These are phyloP conservation scores for Cerioporus squamosus DNA, from an alignment of 1,284 basidiomycete species.

Conservation along the genomic window DNA sequence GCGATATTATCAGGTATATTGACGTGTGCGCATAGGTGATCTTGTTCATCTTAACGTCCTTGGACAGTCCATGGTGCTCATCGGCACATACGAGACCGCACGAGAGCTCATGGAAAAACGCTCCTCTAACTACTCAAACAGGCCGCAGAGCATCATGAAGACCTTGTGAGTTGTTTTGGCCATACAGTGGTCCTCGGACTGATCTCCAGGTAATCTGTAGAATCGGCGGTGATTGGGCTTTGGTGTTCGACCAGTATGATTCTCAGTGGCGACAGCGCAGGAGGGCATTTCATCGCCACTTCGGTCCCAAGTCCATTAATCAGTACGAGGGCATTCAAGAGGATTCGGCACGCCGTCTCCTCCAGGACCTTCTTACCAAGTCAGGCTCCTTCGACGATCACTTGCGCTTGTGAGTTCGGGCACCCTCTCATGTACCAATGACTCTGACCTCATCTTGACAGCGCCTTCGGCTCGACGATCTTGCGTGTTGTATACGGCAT, in stretches of 20 bases:
- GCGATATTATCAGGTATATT: neutral
- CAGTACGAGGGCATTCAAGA: conserved; percentile 10
- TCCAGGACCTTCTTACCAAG: neutral
- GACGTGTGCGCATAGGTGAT: neutral
- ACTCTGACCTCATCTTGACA: neutral
- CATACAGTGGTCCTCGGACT: neutral
- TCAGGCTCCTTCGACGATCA: conserved; percentile 4
- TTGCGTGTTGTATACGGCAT: conserved; percentile 38
- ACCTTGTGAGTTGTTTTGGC: conserved; percentile 6
- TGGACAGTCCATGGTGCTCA: conserved; percentile 10
- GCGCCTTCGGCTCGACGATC: conserved; percentile 7
- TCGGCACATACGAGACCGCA: conserved; percentile 5
- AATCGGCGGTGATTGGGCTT: conserved; percentile 3
- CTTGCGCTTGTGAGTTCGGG: conserved; percentile 8
- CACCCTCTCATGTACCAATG: neutral
- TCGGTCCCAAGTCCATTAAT: neutral
- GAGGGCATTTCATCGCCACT: conserved; percentile 11
- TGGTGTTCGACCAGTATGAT: conserved; percentile 9
- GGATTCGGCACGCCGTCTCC: neutral
- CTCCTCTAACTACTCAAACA: conserved; percentile 20
- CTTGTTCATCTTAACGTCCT: conserved; percentile 7
- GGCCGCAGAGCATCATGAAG: conserved; percentile 11
- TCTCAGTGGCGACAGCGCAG: conserved; percentile 11
- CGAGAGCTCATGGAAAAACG: conserved; percentile 4
- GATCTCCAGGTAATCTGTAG: neutral